Evolutionary conservation across 306 rosid species (phyloP).

Genomic region (Vigna radiata): DNA sequence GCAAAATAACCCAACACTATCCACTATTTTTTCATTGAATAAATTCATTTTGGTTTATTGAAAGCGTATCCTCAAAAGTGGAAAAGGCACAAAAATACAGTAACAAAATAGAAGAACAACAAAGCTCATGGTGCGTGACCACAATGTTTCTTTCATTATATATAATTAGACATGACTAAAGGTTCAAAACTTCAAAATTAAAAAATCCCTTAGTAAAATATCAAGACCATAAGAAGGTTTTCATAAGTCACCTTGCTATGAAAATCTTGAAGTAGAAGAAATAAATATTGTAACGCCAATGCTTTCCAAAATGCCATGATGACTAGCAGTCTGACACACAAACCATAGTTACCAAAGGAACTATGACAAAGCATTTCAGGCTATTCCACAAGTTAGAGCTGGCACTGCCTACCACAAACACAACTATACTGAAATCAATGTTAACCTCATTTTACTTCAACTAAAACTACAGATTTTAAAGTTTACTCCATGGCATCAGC

Average conservation of each 20-base stretch:
- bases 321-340: background rate
- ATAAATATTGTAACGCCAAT: background rate
- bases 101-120: constrained; percentile 11
- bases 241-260: background rate
- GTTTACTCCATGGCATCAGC: constrained; percentile 10
- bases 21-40: constrained; percentile 5
- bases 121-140: constrained; percentile 9
- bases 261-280: constrained; percentile 29
- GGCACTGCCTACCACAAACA: constrained; percentile 15
- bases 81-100: constrained; percentile 2
- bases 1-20: constrained; percentile 10
- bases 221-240: background rate
- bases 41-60: background rate
- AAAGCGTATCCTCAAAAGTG: background rate
- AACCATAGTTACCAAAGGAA: background rate
- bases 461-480: constrained; percentile 7
- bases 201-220: constrained; percentile 8
- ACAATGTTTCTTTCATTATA: constrained; percentile 5
- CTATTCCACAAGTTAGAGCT: constrained; percentile 1
- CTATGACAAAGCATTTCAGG: constrained; percentile 10
- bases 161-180: background rate
- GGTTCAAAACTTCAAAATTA: constrained; percentile 15
- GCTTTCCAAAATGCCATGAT: background rate
- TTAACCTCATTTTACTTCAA: constrained; percentile 20
- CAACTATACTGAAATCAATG: constrained; percentile 9